Evolutionary conservation across 768 basidiomycete genomes (phyloP).

Genomic region (Tricholoma hemisulphureum): DNA sequence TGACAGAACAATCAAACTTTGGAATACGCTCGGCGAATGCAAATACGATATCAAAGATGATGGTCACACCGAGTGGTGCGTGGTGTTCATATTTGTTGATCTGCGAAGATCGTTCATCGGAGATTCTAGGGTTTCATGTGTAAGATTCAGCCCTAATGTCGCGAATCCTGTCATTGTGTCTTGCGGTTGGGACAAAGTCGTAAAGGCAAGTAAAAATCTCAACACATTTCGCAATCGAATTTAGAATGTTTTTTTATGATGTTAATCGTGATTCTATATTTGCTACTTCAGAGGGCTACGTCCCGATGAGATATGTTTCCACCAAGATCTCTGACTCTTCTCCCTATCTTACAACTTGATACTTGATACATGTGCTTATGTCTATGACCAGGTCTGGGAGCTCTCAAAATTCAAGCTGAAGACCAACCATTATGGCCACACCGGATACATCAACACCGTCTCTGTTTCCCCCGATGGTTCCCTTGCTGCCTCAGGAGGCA

Average conservation of each 20-base stretch:
- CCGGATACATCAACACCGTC: conserved; percentile 97
- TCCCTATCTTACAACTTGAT: conserved; percentile 26
- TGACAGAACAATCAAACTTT: conserved; percentile 97
- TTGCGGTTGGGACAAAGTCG: conserved; percentile 99
- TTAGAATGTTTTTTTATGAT: conserved; percentile 26
- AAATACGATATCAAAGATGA: conserved; percentile 99
- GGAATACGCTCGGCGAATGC: conserved; percentile 99
- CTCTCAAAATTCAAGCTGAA: conserved; percentile 99
- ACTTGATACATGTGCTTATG: conserved; percentile 15
- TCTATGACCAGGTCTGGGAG: conserved; percentile 85
- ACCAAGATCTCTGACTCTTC: conserved; percentile 73
- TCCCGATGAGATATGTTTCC: conserved; percentile 75
- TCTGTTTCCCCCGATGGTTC: conserved; percentile 99
- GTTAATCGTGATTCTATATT: conserved; percentile 53
- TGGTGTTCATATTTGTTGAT: conserved; percentile 18
- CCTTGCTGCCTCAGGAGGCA: conserved; percentile 97
- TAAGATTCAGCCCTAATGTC: conserved; percentile 98
- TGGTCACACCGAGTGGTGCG: conserved; percentile 92
- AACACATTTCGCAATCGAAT: conserved; percentile 2
- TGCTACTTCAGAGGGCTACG: conserved; percentile 82
- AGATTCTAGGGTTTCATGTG: conserved; percentile 86
- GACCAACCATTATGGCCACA: conserved; percentile 99
- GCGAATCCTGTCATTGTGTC: conserved; percentile 98
- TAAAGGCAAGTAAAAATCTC: conserved; percentile 70
- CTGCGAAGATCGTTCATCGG: conserved; percentile 4